Conservation (phyloP, 495 filamentous ascomycete species). For the Lasiosphaeris hirsuta region DNA sequence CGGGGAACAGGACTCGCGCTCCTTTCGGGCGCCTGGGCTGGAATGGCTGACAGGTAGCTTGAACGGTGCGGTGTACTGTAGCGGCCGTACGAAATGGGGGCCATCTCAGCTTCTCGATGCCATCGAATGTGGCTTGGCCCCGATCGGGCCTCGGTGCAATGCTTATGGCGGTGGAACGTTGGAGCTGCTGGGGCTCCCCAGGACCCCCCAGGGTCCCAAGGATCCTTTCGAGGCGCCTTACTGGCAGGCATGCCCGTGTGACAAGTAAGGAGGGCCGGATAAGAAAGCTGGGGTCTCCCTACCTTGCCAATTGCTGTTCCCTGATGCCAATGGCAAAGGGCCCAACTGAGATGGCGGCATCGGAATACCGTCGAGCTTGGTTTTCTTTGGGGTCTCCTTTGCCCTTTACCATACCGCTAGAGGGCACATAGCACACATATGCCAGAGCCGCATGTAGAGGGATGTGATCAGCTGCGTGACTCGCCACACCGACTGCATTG, state of each 20-base stretch:
- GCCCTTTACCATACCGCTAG: not conserved
- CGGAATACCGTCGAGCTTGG: too few species aligned
- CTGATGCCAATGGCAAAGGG: too few species aligned
- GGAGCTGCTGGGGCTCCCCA: too few species aligned
- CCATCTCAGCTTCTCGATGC: not conserved
- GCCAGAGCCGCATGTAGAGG: conserved; percentile 3
- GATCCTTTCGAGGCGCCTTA: too few species aligned
- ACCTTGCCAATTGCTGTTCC: too few species aligned
- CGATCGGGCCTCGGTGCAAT: conserved; percentile 2
- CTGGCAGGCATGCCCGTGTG: too few species aligned
- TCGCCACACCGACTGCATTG: not conserved
- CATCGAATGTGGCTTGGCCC: conserved; percentile 1
- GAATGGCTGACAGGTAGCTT: not conserved
- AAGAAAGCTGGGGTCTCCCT: too few species aligned
- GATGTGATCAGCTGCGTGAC: conserved; percentile 8
- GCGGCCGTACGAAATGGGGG: conserved; percentile 6
- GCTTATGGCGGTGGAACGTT: not conserved
- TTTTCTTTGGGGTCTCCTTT: too few species aligned
- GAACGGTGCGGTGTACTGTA: not conserved
- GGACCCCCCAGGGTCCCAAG: too few species aligned
- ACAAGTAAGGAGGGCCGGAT: too few species aligned
- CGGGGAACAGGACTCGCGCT: not conserved
- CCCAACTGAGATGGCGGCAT: too few species aligned
- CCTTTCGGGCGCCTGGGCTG: not conserved
- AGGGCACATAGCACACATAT: conserved; percentile 4